Percentiles rank a stretch among this genome's conserved stretches.
Evolutionary conservation across 768 basidiomycete genomes (phyloP).

Genomic region (Kwoniella sp.): DNA sequence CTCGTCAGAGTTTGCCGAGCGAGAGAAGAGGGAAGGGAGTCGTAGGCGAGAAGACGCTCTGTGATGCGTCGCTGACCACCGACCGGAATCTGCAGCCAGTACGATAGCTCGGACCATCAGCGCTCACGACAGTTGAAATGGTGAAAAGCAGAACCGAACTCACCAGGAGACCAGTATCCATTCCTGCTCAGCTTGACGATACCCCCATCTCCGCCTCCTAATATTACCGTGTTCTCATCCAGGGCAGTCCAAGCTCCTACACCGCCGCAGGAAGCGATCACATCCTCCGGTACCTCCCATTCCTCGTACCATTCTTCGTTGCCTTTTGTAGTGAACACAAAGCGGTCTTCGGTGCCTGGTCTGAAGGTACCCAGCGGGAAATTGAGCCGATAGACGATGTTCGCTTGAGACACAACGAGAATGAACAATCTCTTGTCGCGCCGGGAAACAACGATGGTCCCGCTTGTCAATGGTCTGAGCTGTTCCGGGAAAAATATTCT

Average conservation of each 20-base stretch:
- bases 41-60: conserved; percentile 37
- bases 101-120: too few relatives aligned
- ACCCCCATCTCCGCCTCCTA: conserved; percentile 45
- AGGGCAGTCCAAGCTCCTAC: conserved; percentile 35
- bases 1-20: conserved; percentile 30
- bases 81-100: conserved; percentile 16
- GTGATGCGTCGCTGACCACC: conserved; percentile 41
- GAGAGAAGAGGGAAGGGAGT: conserved; percentile 44
- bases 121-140: too few relatives aligned
- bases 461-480: conserved; percentile 30
- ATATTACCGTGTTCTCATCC: conserved; percentile 38
- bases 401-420: conserved; percentile 36
- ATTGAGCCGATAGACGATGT: conserved; percentile 39
- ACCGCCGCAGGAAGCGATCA: conserved; percentile 28
- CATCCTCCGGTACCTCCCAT: conserved; percentile 38
- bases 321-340: conserved; percentile 27
- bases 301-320: conserved; percentile 48
- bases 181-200: conserved; percentile 32
- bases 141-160: conserved; percentile 7
- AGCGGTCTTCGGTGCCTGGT: conserved; percentile 21
- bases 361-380: conserved; percentile 30
- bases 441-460: conserved; percentile 27
- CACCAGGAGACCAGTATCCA: conserved; percentile 26
- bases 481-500: conserved; percentile 47
- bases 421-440: conserved; percentile 33